Conservation (phyloP, 106 monocot species). For the Vanilla planifolia region DNA sequence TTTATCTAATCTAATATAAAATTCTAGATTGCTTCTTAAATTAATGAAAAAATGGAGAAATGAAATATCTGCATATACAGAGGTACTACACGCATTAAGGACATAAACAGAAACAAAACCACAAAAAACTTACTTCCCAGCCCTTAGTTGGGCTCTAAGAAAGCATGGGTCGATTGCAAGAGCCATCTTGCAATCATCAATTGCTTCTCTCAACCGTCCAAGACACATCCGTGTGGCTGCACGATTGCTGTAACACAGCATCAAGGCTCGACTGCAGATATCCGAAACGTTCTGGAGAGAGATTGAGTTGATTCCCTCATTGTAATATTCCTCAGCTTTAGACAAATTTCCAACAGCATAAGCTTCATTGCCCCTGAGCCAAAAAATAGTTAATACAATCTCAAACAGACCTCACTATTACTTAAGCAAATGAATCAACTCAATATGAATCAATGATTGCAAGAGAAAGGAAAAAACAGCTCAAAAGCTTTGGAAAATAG, state of each 20-base stretch:
- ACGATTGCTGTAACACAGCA: conserved; percentile 96
- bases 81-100: too few relatives aligned
- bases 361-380: conserved; percentile 79
- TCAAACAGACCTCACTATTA: neutral
- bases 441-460: neutral
- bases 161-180: conserved; percentile 66
- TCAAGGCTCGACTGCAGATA: conserved; percentile 39
- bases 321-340: conserved; percentile 93
- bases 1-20: too few relatives aligned
- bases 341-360: conserved; percentile 67
- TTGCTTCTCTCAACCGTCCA: conserved; percentile 87
- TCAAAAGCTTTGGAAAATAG: neutral
- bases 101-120: neutral
- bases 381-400: neutral
- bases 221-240: conserved; percentile 86
- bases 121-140: conserved; percentile 81
- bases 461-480: too few relatives aligned
- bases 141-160: conserved; percentile 70
- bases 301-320: conserved; percentile 62
- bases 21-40: too few relatives aligned
- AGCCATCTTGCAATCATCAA: conserved; percentile 68
- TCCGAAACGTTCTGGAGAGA: conserved; percentile 36
- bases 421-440: neutral
- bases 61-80: too few relatives aligned
- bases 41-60: too few relatives aligned